phyloP scores from a whole-genome alignment of 2,329 filamentous ascomycete species.

The Penicillium brasilianum region DNA sequence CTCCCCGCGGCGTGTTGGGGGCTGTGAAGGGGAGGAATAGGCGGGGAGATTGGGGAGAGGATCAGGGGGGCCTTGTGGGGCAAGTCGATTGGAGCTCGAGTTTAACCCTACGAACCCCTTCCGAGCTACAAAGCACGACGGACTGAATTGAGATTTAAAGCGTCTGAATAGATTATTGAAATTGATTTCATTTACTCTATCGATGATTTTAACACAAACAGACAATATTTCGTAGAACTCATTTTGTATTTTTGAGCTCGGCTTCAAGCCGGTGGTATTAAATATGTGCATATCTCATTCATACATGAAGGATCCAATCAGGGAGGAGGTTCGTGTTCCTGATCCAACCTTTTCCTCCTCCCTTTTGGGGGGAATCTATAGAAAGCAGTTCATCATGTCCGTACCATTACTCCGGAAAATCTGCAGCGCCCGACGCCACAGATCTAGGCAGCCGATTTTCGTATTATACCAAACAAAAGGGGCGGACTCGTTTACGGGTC shows the following conservation, averaged over 20 bases:
- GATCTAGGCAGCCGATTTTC: slow-evolving; percentile 4
- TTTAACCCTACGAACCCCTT: background rate
- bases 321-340: background rate
- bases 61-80: slow-evolving; percentile 22
- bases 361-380: slow-evolving; percentile 13
- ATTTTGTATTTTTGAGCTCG: background rate
- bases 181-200: background rate
- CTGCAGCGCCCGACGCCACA: slow-evolving; percentile 7
- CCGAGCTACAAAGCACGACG: background rate
- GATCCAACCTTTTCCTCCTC: background rate
- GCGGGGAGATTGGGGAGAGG: slow-evolving; percentile 13
- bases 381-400: slow-evolving; percentile 5
- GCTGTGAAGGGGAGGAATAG: slow-evolving; percentile 10
- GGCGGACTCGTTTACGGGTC: background rate
- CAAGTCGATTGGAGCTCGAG: slow-evolving; percentile 5
- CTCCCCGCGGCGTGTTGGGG: slow-evolving; percentile 6
- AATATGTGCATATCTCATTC: slow-evolving; percentile 2
- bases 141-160: no score
- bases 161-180: background rate
- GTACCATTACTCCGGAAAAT: slow-evolving; percentile 10
- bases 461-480: background rate
- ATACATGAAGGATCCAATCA: slow-evolving; percentile 13
- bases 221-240: background rate
- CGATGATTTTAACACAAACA: background rate
- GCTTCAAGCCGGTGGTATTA: slow-evolving; percentile 1